phyloP scores from a whole-genome alignment of 2,329 filamentous ascomycete species.

The Talaromyces sp. region DNA sequence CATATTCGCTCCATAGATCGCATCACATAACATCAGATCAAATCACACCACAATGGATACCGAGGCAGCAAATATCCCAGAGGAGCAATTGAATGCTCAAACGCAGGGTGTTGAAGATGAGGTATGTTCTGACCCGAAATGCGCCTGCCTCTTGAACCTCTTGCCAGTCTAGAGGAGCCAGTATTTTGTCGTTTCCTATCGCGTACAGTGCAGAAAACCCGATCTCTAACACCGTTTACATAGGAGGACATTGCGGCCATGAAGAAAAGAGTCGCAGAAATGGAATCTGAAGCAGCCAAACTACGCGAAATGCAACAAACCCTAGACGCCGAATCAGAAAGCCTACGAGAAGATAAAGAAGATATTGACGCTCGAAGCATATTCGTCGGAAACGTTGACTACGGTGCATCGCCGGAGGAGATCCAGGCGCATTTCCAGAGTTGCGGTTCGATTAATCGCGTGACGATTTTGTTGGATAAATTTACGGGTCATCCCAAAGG shows the following conservation, averaged over 20 bases:
- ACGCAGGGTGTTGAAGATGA: constrained; percentile 43
- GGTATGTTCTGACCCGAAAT: constrained; percentile 25
- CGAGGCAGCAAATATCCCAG: constrained; percentile 12
- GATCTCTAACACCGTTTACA: background rate
- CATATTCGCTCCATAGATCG: background rate
- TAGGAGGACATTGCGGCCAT: constrained; percentile 78
- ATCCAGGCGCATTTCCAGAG: constrained; percentile 98
- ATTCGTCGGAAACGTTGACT: constrained; percentile 98
- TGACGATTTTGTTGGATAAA: constrained; percentile 96
- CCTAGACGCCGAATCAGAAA: constrained; percentile 78
- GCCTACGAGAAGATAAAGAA: constrained; percentile 85
- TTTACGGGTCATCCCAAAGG: constrained; percentile 99
- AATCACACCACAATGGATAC: constrained; percentile 12
- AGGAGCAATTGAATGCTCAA: constrained; percentile 35
- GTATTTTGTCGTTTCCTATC: background rate
- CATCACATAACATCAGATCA: background rate
- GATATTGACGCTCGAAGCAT: constrained; percentile 93
- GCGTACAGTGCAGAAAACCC: background rate
- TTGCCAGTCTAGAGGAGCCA: background rate
- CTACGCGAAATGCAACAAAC: constrained; percentile 80
- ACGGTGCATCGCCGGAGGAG: constrained; percentile 93
- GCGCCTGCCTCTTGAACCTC: background rate
- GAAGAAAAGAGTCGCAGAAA: constrained; percentile 81
- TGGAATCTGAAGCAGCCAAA: constrained; percentile 85
- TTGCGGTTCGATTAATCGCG: constrained; percentile 94